These are phyloP conservation scores for Podospora comata DNA, from an alignment of 495 filamentous ascomycete genomes.

Conservation along the genomic window DNA sequence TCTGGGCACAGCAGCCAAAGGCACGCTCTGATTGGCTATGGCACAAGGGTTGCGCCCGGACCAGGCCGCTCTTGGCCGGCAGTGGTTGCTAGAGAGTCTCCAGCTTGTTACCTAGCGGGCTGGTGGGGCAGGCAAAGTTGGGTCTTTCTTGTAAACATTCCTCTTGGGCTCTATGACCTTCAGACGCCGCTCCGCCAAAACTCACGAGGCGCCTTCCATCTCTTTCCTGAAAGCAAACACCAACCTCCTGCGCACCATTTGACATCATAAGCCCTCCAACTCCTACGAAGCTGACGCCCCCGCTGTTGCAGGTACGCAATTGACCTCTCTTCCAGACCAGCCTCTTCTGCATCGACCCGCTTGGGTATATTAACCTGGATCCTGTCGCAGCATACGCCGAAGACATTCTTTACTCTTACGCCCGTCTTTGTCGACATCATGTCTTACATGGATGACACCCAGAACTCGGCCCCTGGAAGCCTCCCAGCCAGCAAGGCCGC, in stretches of 20 bases:
- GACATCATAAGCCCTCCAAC: conserved; percentile 12
- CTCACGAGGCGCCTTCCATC: conserved; percentile 6
- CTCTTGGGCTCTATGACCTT: neutral
- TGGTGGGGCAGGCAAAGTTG: conserved; percentile 18
- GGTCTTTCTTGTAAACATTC: conserved; percentile 28
- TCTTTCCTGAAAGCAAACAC: conserved; percentile 5
- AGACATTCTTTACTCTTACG: conserved; percentile 20
- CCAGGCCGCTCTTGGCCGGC: neutral
- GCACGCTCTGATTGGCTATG: conserved; percentile 15
- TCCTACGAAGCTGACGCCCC: conserved; percentile 21
- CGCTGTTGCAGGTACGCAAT: conserved; percentile 25
- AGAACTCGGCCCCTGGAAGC: conserved; percentile 66
- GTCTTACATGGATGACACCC: conserved; percentile 70
- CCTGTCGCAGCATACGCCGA: conserved; percentile 16
- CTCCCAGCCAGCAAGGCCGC: conserved; percentile 56
- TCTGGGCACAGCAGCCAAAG: neutral
- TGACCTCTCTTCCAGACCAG: conserved; percentile 5
- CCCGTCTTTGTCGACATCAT: conserved; percentile 36
- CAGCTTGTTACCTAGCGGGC: conserved; percentile 21
- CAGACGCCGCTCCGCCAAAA: neutral
- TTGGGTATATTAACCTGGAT: conserved; percentile 25
- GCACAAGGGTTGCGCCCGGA: neutral
- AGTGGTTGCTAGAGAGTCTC: conserved; percentile 28
- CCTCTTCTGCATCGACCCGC: neutral
- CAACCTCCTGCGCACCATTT: neutral